Evolutionary conservation across 2,329 filamentous ascomycete genomes (phyloP).

Genomic region (Graphilbum fragrans): DNA sequence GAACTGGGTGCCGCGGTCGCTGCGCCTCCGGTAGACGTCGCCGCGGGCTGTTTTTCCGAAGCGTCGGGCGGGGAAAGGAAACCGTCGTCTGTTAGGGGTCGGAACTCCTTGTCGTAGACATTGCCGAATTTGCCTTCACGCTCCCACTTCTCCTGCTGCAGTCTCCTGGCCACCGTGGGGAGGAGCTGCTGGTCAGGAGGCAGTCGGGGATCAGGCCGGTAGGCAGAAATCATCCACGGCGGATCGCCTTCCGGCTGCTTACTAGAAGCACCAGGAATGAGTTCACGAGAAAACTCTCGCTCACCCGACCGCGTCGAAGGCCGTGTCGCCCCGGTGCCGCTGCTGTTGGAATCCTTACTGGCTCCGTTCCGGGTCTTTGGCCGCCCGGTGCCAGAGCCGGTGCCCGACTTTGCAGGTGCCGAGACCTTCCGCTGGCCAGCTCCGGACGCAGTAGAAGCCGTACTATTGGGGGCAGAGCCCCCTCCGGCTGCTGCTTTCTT

Average conservation of each 20-base stretch:
- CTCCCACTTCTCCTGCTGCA: slow-evolving; percentile 94
- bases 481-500: slow-evolving; percentile 30
- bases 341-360: slow-evolving; percentile 30
- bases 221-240: slow-evolving; percentile 89
- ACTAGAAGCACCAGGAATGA: slow-evolving; percentile 26
- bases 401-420: slow-evolving; percentile 23
- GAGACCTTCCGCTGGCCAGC: slow-evolving; percentile 27
- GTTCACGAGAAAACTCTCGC: slow-evolving; percentile 37
- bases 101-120: slow-evolving; percentile 78
- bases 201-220: slow-evolving; percentile 86
- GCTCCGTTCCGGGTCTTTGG: slow-evolving; percentile 43
- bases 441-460: background rate
- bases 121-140: slow-evolving; percentile 78
- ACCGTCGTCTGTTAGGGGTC: slow-evolving; percentile 61
- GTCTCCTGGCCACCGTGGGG: slow-evolving; percentile 78
- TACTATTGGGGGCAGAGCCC: slow-evolving; percentile 12
- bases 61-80: slow-evolving; percentile 32
- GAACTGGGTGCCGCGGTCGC: background rate
- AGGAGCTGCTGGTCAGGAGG: slow-evolving; percentile 93
- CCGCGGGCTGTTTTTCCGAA: slow-evolving; percentile 15
- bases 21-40: slow-evolving; percentile 1
- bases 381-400: slow-evolving; percentile 29
- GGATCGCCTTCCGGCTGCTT: slow-evolving; percentile 85
- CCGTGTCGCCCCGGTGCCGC: slow-evolving; percentile 36
- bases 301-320: slow-evolving; percentile 53